Conservation (phyloP, 768 basidiomycete species). For the Suillus tomentosus region DNA sequence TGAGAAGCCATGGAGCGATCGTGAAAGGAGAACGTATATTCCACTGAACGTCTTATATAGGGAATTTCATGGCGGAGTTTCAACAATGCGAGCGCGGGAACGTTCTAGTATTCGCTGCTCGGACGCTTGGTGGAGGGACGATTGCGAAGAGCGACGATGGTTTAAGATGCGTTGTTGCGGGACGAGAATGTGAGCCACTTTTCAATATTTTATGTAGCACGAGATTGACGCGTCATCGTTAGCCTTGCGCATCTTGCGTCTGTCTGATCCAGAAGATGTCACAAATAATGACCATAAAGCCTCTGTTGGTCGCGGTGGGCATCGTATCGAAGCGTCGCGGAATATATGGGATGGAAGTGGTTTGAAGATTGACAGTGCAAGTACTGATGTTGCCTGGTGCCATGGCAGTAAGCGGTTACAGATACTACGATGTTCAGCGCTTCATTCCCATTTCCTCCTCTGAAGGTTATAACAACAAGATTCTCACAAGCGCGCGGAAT, state of each 20-base stretch:
- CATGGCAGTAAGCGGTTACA: conserved; percentile 51
- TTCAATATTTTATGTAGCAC: conserved; percentile 15
- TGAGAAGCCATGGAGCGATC: no score
- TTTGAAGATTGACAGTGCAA: conserved; percentile 75
- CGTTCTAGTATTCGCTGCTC: no score
- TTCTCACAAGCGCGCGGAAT: conserved; percentile 77
- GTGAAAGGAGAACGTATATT: no score
- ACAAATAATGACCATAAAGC: conserved; percentile 50
- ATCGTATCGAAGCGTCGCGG: conserved; percentile 69
- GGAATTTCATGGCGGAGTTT: no score
- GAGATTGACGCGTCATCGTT: conserved; percentile 20
- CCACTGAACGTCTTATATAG: no score
- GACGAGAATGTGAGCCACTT: conserved; percentile 66
- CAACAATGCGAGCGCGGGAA: no score
- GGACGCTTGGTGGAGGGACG: conserved; percentile 68
- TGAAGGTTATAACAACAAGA: conserved; percentile 70
- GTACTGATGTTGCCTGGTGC: conserved; percentile 83
- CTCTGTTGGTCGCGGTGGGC: conserved; percentile 57
- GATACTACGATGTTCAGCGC: conserved; percentile 1
- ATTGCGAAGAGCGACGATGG: conserved; percentile 73
- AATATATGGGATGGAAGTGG: conserved; percentile 81
- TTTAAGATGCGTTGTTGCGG: conserved; percentile 66
- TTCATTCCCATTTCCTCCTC: conserved; percentile 7
- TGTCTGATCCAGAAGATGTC: conserved; percentile 49
- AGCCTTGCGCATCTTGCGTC: conserved; percentile 63